A percentile compares a stretch with the other conserved stretches of the same genome.
Conservation (phyloP, 371 early-diverging fungal species). For the Mortierella sp. region DNA sequence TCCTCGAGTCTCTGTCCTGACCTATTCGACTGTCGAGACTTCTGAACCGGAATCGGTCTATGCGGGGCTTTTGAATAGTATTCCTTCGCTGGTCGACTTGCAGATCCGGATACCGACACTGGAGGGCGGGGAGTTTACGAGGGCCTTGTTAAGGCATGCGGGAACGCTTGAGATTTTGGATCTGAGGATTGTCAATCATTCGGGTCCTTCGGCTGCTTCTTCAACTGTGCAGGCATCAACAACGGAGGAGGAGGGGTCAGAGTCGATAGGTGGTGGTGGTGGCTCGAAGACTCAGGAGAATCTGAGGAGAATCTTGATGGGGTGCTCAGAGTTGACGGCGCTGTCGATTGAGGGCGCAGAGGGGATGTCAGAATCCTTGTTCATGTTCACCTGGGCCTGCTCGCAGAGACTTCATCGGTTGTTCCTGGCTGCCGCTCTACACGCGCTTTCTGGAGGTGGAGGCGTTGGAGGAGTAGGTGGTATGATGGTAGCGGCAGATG, state of each 20-base stretch:
- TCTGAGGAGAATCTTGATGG: constrained; percentile 19
- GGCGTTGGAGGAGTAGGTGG: neutral
- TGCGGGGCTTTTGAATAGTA: constrained; percentile 13
- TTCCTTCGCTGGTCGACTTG: constrained; percentile 21
- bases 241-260: too few relatives aligned
- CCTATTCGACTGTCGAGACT: constrained; percentile 25
- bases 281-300: neutral
- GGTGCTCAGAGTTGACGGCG: constrained; percentile 19
- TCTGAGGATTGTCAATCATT: constrained; percentile 13
- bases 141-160: constrained; percentile 23
- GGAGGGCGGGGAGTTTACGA: constrained; percentile 18
- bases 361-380: constrained; percentile 15
- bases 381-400: constrained; percentile 27
- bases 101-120: constrained; percentile 32
- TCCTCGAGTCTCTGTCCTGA: constrained; percentile 11
- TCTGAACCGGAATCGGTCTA: constrained; percentile 17
- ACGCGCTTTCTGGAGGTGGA: neutral
- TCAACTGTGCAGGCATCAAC: neutral
- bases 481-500: neutral
- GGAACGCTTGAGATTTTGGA: constrained; percentile 28
- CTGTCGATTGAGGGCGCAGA: constrained; percentile 31
- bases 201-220: too few relatives aligned
- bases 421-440: constrained; percentile 13
- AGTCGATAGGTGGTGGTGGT: neutral
- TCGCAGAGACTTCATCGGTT: constrained; percentile 11